Conservation (phyloP, 2,329 filamentous ascomycete species). For the Hyphodiscus sp. region DNA sequence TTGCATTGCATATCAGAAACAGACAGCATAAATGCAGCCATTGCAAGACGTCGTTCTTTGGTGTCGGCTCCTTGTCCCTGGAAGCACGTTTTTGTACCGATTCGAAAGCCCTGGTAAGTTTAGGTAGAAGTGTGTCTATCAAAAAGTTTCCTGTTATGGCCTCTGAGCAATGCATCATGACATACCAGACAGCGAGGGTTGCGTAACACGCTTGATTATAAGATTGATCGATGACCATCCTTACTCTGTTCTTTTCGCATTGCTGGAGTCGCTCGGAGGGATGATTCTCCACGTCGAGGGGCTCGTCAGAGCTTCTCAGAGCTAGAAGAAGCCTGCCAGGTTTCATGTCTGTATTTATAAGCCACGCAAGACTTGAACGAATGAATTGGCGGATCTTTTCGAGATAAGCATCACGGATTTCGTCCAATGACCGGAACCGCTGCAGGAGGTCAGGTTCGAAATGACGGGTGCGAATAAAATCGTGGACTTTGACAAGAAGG, state of each 20-base stretch:
- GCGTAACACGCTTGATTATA: slow-evolving; percentile 19
- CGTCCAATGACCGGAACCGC: slow-evolving; percentile 3
- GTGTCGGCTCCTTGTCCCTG: slow-evolving; percentile 14
- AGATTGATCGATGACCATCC: slow-evolving; percentile 11
- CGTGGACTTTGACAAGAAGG: slow-evolving; percentile 11
- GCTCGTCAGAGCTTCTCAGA: slow-evolving; percentile 1
- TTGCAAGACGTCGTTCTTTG: slow-evolving; percentile 14
- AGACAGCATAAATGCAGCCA: slow-evolving; percentile 17
- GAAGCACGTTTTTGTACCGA: slow-evolving; percentile 10
- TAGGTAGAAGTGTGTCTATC: slow-evolving; percentile 3
- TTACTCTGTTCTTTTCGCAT: slow-evolving; percentile 8
- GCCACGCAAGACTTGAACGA: slow-evolving; percentile 6
- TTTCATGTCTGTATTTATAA: slow-evolving; percentile 13
- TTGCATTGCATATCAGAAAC: slow-evolving; percentile 5
- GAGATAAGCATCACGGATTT: slow-evolving; percentile 8
- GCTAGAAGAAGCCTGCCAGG: slow-evolving; percentile 10
- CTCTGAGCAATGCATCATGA: slow-evolving; percentile 13
- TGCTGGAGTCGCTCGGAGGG: slow-evolving; percentile 7
- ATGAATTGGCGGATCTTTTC: slow-evolving; percentile 4
- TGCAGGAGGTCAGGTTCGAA: slow-evolving; percentile 13
- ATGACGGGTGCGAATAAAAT: slow-evolving; percentile 10
- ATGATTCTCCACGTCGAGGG: slow-evolving; percentile 1
- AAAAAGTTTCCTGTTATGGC: slow-evolving; percentile 7
- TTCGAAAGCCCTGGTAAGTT: slow-evolving; percentile 8
- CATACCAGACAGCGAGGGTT: slow-evolving; percentile 16